Evolutionary conservation across 2,329 filamentous ascomycete genomes (phyloP), one percentile per base, ranked within the genome.

Genomic region (Epichloe uncinata): DNA sequence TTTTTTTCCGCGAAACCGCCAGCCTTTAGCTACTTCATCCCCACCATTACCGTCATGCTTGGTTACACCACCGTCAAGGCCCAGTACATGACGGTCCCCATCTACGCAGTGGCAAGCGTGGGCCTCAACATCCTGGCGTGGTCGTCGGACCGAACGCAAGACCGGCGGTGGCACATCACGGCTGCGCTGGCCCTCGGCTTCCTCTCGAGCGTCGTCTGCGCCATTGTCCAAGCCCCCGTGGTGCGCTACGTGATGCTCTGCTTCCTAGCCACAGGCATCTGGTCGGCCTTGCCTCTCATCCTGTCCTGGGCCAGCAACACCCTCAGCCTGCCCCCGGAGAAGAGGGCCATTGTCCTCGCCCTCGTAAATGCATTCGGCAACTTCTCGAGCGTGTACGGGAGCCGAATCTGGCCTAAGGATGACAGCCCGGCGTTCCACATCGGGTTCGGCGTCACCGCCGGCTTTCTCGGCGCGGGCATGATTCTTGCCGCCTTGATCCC

Each of bases 11-110:
- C 26, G 8, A 30, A 30, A 30, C 26, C 26, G 8, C 8, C 8
- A 47, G 45, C 72, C 0, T 68, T 76, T n/a, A 73, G 70, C 6
- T 77, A 77, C 61, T 77, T 77, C 56, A 74, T 75, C 53, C 74
- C 74, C 0, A 75, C 72, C 0, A 67, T 77, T 16, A 71, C 74
- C 26, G 60, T 67, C 18, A 69, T 68, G 0, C 65, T 77, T 2
- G 73, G 73, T 16, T 77, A 75, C 54, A 53, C 69, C 51, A 55
- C 53, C 2, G 49, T 65, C 41, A 69, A 66, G 36, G 73, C 71
- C 0, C 69, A 72, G 50, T 74, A 73, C 59, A 75, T 74, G 72
- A 65, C 63, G 1, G 58, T 65, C 2, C 63, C 63, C 18, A 63
- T 51, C 34, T 51, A 51, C 45, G 35, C 36, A 12, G 41, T 51